Base-by-base conservation (phyloP, 306 rosid species). In the Dalbergia cochinchinensis region DNA sequence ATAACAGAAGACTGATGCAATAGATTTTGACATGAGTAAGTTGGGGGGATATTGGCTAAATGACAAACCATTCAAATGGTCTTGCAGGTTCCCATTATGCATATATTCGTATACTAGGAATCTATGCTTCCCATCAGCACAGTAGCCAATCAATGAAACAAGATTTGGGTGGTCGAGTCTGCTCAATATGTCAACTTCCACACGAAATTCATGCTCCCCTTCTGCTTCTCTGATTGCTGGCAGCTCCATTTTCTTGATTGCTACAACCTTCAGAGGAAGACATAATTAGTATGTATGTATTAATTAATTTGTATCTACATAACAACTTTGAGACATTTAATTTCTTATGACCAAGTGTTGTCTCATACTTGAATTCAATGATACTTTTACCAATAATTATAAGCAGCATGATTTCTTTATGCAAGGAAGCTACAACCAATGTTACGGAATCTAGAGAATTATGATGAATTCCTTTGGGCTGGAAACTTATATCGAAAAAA, bases 81-180 rank as follows among this genome's bases (percentile, higher is more conserved):
- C 89, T 85, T 93, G 94, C 69, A 93, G 84, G 87, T 91, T 93
- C 80, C 98, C 97, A 45, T 91, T 89, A 39, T 79, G 86, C 94
- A 93, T 85, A 54, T 88, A 87, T 68, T 93, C 98, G 4, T 93
- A 91, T 0, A 93, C 98, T 12, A 91, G 88, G 86, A 93, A 93
- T 59, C 98, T 83, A 26, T 91, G 91, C 88, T 93, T 93, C 71
- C 98, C 97, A 78, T 93, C 98, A 0, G 98, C 98, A 44, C 97
- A 93, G 45, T 93, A 93, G 48, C 98, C 98, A 53, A 84, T 90
- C 82, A 93, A 74, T n/a, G 91, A 87, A 78, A 91, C 97, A 42
- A 93, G 90, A 84, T 93, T 93, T 55, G 90, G 97, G 79, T 91
- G 94, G 42, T 91, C 94, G 48, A 93, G 87, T 83, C 97, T 79